Base-by-base conservation (phyloP, 345 rosid species). In the Lepidium africanum region DNA sequence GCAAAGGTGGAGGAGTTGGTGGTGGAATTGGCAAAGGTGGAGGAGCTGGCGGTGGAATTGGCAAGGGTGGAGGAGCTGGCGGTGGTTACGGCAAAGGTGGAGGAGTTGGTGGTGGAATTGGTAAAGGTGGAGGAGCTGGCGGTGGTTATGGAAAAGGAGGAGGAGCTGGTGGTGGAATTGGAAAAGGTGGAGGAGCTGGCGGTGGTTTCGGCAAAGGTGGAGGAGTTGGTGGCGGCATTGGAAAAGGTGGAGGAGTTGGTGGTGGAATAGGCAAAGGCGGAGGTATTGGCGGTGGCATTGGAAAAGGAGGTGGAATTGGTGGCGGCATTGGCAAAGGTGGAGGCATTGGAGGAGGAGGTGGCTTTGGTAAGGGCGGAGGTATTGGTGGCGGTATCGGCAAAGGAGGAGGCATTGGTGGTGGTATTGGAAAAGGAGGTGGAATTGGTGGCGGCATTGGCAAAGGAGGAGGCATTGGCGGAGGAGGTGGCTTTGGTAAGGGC, bases 151-250 rank as follows among this genome's bases (percentile, higher is more conserved):
- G 76, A 1, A 65, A 65, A 9, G 76, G 80, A 0, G 73, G 77
- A 2, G 70, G 70, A 0, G 1, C 7, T 10, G 70, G 80, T 0
- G 73, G 76, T 0, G 77, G 80, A 0, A 7, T 62, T 1, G 80
- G 77, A 0, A 48, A 36, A 3, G 76, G 73, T 0, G 65, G 76
- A 2, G 70, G 70, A 7, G 1, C 9, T 3, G 79, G 76, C 0
- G 80, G 77, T 0, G 77, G 77, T 0, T 0, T 71, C 1, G 82
- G 81, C 0, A 75, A 67, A 8, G 82, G 82, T 0, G 64, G 76
- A 2, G 73, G 73, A 0, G 0, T 15, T 0, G 73, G 73, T 0
- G 58, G 61, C 0, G 76, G 71, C 0, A 0, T 43, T 0, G 78
- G 78, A 0, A 48, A 61, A 11, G 74, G 74, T 0, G 60, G 60